phyloP scores from a whole-genome alignment of 805 yeast species.

The Yamadazyma phyllophila region DNA sequence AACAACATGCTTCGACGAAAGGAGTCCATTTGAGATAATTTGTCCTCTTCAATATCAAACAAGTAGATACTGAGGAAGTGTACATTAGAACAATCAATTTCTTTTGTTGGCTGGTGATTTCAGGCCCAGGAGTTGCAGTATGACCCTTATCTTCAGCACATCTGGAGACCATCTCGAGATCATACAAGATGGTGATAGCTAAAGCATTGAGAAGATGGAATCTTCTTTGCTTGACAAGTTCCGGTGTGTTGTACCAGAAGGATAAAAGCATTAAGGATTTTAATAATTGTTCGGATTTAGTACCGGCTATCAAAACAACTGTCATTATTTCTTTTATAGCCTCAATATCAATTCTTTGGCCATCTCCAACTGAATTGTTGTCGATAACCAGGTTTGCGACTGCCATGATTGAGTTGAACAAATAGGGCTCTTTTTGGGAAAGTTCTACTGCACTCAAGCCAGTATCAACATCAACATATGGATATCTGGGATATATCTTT shows the following conservation, averaged over 20 bases:
- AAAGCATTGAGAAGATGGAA: constrained; percentile 66
- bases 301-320: constrained; percentile 68
- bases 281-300: constrained; percentile 65
- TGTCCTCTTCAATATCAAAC: constrained; percentile 64
- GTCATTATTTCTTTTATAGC: constrained; percentile 50
- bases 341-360: constrained; percentile 50
- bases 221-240: constrained; percentile 74
- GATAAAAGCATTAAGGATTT: constrained; percentile 60
- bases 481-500: constrained; percentile 47
- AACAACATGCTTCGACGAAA: constrained; percentile 61
- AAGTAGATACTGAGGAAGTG: constrained; percentile 58
- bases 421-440: constrained; percentile 51
- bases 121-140: constrained; percentile 1
- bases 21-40: constrained; percentile 63
- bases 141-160: constrained; percentile 19
- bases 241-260: constrained; percentile 84
- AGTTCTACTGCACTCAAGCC: constrained; percentile 46
- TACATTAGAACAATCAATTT: constrained; percentile 58
- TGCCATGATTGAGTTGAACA: constrained; percentile 66
- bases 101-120: constrained; percentile 40
- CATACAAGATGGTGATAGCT: constrained; percentile 68
- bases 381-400: constrained; percentile 48
- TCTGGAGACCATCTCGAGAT: constrained; percentile 67
- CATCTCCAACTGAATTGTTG: constrained; percentile 35
- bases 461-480: constrained; percentile 55